Base-by-base conservation (phyloP, 805 yeast species). In the Lipomyces orientalis region DNA sequence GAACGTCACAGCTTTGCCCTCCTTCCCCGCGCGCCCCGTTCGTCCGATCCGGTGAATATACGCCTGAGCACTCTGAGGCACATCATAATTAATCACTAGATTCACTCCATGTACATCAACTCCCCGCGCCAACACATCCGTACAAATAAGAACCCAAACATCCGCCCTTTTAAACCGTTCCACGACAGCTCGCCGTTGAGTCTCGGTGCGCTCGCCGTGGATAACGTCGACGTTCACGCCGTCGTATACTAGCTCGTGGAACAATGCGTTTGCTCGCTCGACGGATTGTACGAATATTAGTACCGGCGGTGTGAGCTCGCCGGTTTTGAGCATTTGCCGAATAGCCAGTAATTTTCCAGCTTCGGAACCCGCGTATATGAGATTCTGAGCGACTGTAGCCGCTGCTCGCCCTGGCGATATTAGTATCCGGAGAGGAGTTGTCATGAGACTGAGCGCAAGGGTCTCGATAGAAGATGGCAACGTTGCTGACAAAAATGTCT, bases 11-110 rank as follows among this genome's bases (percentile, higher is more conserved):
- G 98, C 98, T 73, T 84, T 85, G 65, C 99, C 99, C 8, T 80
- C 75, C 68, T 90, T 87, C 0, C 97, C 97, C 63, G 92, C 97
- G 84, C 99, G 89, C 73, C 99, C 99, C 1, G 99, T 94, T 83
- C 99, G 90, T 79, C 99, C 99, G 75, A 95, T 91, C 81, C 99
- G 87, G 79, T 95, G 99, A 58, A 95, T 97, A 77, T 95, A 95
- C 0, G 97, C 89, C 78, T 94, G 98, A 0, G 98, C 92, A 56
- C 90, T 86, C 74, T 88, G 90, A 19, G 99, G 99, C 12, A 95
- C 97, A 79, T 95, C 99, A 78, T 95, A 95, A 79, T 95, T 95
- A 72, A 95, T 91, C 54, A 95, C 98, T 67, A 96, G 78, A 76
- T 93, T 95, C 60, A 95, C 94, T 64, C 98, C 98, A 76, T 92